Evolutionary conservation across 345 rosid species (phyloP).

Genomic region (Citrus glauca): DNA sequence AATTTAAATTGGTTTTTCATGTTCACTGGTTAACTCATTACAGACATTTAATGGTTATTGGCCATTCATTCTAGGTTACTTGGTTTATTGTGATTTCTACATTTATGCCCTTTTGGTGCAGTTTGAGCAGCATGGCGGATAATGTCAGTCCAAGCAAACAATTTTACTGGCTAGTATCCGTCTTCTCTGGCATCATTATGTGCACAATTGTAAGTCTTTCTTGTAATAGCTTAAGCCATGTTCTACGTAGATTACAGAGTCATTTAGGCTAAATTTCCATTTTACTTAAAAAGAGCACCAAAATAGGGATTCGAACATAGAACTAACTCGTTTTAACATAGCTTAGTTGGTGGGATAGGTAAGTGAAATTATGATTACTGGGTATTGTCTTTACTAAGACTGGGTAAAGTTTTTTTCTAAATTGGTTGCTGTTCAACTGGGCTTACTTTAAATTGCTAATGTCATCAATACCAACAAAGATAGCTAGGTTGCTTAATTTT

Average conservation of each 20-base stretch:
- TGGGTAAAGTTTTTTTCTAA: neutral
- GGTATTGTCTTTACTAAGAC: too few species aligned
- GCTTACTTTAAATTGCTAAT: neutral
- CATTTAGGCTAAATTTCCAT: neutral
- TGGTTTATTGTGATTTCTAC: neutral
- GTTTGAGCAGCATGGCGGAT: conserved; percentile 22
- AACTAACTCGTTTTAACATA: neutral
- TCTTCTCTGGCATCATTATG: conserved; percentile 41
- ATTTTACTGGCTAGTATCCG: conserved; percentile 29
- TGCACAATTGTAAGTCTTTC: conserved; percentile 44
- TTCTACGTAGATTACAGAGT: neutral
- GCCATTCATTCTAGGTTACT: neutral
- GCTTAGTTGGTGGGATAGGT: neutral
- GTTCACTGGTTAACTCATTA: neutral
- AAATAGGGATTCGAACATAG: too few species aligned
- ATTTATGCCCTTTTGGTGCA: neutral
- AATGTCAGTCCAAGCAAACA: conserved; percentile 21
- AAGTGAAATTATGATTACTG: neutral
- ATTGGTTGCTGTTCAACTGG: neutral
- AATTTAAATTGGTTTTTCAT: neutral
- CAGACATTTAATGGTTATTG: neutral
- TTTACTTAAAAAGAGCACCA: neutral
- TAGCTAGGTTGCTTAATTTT: neutral
- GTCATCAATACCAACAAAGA: neutral
- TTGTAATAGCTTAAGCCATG: neutral